Evolutionary conservation across 345 rosid species (phyloP), one percentile per base, ranked within the genome.

Genomic region (Brassica carinata): DNA sequence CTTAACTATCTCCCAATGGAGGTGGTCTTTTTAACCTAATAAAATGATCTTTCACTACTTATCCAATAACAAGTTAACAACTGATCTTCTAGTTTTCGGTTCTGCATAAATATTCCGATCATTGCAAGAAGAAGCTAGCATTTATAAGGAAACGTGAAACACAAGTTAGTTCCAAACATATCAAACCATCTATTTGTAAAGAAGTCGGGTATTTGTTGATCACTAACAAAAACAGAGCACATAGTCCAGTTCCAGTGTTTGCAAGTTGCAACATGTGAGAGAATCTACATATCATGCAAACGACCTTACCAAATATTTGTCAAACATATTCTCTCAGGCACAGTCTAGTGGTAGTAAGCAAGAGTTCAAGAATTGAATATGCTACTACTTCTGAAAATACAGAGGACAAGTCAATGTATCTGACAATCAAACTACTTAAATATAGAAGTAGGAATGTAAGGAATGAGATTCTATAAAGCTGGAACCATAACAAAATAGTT

Each of bases 91-190:
- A 8, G 23, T 64, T 30, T 8, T n/a, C 43, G 23, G 68, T n/a
- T 64, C 11, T 64, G 43, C 69, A 33, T 31, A n/a, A 7, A 33
- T n/a, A n/a, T 31, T n/a, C 11, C 30, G 31, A 64, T 7, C 40
- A 64, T 14, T 31, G 40, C 11, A 14, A 63, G 6, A 5, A 15
- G 62, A 57, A 17, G 23, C 62, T 57, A 17, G 62, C 62, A 17
- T 64, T 64, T 64, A 29, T 5, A 63, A 11, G 15, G 19, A 64
- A 14, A 31, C 43, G 19, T 31, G 43, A 64, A 15, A 31, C 5
- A 65, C 69, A 65, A 65, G 69, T 65, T 34, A 65, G 23, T 5
- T 65, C 69, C 27, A 2, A 30, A 64, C 40, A 64, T 64, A 64
- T 31, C 5, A 30, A 31, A 64, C 0, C 40, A n/a, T 31, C 5